Evolutionary conservation across 805 yeast genomes (phyloP).

Genomic region (Yarrowia sp.): DNA sequence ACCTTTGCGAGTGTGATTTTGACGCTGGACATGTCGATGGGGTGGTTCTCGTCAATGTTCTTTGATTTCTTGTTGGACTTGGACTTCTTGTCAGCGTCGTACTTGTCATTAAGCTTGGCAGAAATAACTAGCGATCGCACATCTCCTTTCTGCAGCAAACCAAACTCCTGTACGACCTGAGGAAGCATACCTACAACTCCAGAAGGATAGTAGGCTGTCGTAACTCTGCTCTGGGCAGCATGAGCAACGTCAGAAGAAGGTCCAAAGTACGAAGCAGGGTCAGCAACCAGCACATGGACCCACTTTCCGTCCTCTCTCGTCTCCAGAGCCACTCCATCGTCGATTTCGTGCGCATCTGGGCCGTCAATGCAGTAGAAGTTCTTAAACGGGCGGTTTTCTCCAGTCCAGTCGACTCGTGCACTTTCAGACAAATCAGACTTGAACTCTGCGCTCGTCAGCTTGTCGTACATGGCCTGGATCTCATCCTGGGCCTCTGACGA

Average conservation of each 20-base stretch:
- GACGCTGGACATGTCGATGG: background rate
- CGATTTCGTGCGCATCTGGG: constrained; percentile 79
- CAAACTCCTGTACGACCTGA: constrained; percentile 26
- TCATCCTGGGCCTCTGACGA: constrained; percentile 15
- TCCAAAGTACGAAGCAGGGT: constrained; percentile 70
- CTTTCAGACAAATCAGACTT: background rate
- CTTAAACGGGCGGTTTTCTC: background rate
- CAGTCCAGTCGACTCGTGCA: background rate
- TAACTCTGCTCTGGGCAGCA: constrained; percentile 8
- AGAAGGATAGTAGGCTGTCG: constrained; percentile 74
- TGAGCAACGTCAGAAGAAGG: background rate
- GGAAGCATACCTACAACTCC: constrained; percentile 71
- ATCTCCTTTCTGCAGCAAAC: background rate
- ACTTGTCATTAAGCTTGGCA: background rate
- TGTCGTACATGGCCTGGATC: background rate
- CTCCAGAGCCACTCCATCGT: constrained; percentile 78
- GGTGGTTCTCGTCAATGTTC: no score
- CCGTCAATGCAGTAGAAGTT: constrained; percentile 77
- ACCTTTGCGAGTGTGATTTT: constrained; percentile 41
- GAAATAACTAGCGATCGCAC: background rate
- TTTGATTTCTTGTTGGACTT: no score
- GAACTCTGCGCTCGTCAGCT: background rate
- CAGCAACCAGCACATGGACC: constrained; percentile 77
- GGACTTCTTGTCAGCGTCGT: background rate
- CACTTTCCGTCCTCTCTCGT: constrained; percentile 32